Conservation (phyloP, 768 basidiomycete genomes). For the Lyophyllum shimeji region DNA sequence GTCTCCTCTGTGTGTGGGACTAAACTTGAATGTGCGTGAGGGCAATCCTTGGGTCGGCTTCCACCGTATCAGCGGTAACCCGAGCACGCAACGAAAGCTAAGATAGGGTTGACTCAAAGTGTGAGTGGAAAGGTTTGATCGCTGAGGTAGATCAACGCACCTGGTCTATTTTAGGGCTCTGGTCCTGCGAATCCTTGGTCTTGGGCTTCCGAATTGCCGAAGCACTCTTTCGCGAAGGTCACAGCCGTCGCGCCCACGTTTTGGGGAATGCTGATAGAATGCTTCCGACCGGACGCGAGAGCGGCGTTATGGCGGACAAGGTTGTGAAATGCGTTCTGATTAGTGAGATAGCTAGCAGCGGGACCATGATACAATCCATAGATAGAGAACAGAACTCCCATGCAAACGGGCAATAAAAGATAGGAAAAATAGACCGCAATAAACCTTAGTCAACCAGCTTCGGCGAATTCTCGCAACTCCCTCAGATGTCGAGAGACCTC, state of each 20-base stretch:
- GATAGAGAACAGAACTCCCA: background rate
- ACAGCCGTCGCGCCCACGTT: background rate
- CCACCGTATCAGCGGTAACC: background rate
- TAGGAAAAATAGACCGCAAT: background rate
- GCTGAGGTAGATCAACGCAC: background rate
- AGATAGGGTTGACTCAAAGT: background rate
- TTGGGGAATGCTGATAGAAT: background rate
- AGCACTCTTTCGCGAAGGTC: background rate
- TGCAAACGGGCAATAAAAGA: background rate
- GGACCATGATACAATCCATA: conserved; percentile 5
- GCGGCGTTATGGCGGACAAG: background rate
- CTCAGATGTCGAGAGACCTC: conserved; percentile 71
- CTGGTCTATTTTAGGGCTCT: background rate
- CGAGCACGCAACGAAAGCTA: background rate
- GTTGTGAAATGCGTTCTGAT: background rate
- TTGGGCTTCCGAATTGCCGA: background rate
- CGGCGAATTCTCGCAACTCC: conserved; percentile 68
- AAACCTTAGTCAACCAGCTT: conserved; percentile 14
- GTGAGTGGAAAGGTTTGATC: background rate
- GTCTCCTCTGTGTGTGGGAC: background rate
- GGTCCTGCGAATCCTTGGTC: background rate
- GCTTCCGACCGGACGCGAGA: background rate
- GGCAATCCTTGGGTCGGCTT: background rate
- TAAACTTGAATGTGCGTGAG: background rate
- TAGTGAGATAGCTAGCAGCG: background rate